Evolutionary conservation across 345 rosid genomes (phyloP).

Genomic region (Dimocarpus longan): DNA sequence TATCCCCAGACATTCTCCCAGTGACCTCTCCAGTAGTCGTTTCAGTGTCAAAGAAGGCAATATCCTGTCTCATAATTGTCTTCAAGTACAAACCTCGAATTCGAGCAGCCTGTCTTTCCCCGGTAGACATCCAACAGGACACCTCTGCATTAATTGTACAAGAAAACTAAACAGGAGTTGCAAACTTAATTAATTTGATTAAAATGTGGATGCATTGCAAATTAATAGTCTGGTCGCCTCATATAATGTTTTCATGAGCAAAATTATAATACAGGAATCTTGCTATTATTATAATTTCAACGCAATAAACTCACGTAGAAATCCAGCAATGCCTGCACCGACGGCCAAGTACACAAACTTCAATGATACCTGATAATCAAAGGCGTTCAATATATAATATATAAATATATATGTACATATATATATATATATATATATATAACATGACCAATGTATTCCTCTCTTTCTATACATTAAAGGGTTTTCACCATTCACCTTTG

Average conservation of each 20-base stretch:
- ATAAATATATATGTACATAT: too few relatives aligned
- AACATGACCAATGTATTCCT: too few relatives aligned
- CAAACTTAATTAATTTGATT: not conserved
- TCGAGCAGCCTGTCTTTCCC: conserved; percentile 78
- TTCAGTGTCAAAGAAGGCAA: conserved; percentile 82
- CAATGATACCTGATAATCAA: conserved; percentile 53
- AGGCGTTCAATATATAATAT: not conserved
- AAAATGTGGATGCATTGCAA: too few relatives aligned
- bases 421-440: too few relatives aligned
- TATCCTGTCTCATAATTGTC: conserved; percentile 82
- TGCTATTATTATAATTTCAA: not conserved
- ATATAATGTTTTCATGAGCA: too few relatives aligned
- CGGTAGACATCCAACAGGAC: conserved; percentile 82
- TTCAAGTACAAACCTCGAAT: conserved; percentile 75
- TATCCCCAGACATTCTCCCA: conserved; percentile 94
- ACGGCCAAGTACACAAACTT: conserved; percentile 62
- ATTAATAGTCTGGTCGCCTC: too few relatives aligned
- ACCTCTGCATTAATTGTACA: conserved; percentile 58
- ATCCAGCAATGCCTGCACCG: conserved; percentile 47
- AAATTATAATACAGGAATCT: too few relatives aligned
- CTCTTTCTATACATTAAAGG: not conserved
- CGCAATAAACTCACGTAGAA: conserved; percentile 63
- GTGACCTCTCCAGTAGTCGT: conserved; percentile 85
- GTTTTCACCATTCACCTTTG: conserved; percentile 43
- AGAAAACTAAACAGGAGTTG: not conserved